Evolutionary conservation across 345 rosid species (phyloP).

Genomic region (Brassica nigra): DNA sequence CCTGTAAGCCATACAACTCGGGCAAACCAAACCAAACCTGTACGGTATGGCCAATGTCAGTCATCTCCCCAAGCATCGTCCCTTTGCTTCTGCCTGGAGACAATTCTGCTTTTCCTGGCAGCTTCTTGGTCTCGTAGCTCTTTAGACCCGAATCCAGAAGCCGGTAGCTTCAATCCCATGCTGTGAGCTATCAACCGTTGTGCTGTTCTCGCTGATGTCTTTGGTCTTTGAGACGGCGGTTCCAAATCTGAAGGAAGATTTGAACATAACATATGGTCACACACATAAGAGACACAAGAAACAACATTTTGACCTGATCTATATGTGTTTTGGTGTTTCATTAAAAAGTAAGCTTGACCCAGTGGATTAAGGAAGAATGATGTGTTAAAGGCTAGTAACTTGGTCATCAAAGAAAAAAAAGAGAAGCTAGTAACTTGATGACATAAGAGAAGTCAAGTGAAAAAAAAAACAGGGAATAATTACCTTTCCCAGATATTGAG

Average conservation of each 20-base stretch:
- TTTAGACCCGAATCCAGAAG: slow-evolving; percentile 57
- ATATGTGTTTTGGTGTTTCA: not conserved
- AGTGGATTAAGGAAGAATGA: not conserved
- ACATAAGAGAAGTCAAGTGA: not conserved
- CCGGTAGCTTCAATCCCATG: slow-evolving; percentile 83
- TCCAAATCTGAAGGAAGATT: slow-evolving; percentile 63
- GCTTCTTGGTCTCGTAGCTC: slow-evolving; percentile 81
- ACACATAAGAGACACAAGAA: not conserved
- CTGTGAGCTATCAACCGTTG: slow-evolving; percentile 88
- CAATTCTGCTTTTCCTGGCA: slow-evolving; percentile 76
- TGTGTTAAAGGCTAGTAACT: not conserved
- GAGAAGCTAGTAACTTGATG: not conserved
- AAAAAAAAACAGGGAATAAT: not conserved
- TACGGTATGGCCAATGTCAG: slow-evolving; percentile 14
- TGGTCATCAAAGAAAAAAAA: not conserved
- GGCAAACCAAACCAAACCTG: not conserved
- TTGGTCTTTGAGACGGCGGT: slow-evolving; percentile 84
- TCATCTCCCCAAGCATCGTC: slow-evolving; percentile 95
- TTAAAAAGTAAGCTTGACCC: not conserved
- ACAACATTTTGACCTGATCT: not conserved
- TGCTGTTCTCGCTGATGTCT: slow-evolving; percentile 91
- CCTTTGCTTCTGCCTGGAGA: slow-evolving; percentile 69
- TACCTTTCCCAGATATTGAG: slow-evolving; percentile 69
- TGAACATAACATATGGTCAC: not conserved
- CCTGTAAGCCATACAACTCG: slow-evolving; percentile 21